Conservation (phyloP, 1,284 basidiomycete species). For the Pterula multifida region DNA sequence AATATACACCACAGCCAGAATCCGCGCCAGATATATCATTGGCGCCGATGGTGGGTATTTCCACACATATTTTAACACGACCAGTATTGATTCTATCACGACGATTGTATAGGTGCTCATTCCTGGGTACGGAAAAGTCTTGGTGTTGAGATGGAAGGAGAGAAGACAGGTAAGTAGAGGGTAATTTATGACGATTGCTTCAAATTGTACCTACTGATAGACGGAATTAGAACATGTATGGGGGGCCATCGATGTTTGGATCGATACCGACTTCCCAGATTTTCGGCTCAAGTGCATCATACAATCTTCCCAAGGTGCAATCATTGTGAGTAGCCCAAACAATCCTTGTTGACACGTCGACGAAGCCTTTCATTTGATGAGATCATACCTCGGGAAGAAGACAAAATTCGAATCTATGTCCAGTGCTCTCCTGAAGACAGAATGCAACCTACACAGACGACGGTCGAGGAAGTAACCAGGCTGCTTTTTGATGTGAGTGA, state of each 20-base stretch:
- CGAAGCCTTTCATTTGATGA: conserved; percentile 30
- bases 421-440: conserved; percentile 9
- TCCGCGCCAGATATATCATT: conserved; percentile 36
- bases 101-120: not conserved
- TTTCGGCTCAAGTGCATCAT: not conserved
- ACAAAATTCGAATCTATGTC: not conserved
- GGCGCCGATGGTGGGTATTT: conserved; percentile 30
- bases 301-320: not conserved
- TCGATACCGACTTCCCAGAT: not conserved
- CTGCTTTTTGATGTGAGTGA: not conserved
- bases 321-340: not conserved
- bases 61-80: too few species aligned
- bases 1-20: conserved; percentile 10
- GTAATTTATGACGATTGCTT: too few species aligned
- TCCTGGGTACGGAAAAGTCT: not conserved
- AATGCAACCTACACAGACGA: conserved; percentile 41
- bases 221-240: conserved; percentile 18
- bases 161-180: conserved; percentile 27
- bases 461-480: conserved; percentile 43
- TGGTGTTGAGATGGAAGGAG: conserved; percentile 41
- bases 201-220: too few species aligned
- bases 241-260: not conserved
- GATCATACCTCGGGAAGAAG: not conserved
- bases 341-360: not conserved
- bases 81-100: too few species aligned